Base-by-base conservation (phyloP, 2,329 filamentous ascomycete species). In the Neonectria punicea region DNA sequence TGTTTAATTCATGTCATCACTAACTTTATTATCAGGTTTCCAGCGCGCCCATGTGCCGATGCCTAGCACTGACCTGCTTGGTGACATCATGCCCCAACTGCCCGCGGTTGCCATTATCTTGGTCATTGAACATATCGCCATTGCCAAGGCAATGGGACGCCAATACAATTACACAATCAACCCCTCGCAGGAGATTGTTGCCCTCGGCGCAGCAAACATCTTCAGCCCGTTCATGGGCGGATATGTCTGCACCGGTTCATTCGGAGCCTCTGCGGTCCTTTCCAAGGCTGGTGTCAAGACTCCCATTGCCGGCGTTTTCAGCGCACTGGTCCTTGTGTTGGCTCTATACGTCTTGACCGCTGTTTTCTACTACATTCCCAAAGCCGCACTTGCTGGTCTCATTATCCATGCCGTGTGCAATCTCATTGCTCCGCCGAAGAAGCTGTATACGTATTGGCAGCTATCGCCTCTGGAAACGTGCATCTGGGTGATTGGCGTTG, bases 381-480 rank as follows among this genome's bases (percentile, higher is more conserved):
- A 85, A 61, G 86, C 92, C 1, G 85, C 88, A 1, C 84, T 96
- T 6, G 85, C 92, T 0, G 93, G 88, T 25, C 87, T 96, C 70
- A 95, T 96, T 72, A 94, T 96, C 67, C 93, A 96, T 77, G 93
- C 92, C 3, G 92, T 96, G 0, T 89, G 89, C 70, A 92, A 94
- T 73, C 80, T 94, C 51, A 88, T 94, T 72, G 91, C 91, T 0
- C 88, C 90, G 1, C 92, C 92, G 1, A 90, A 90, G 70, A 90
- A 88, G 0, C 84, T 94, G 2, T 93, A 92, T 79, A 89, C 91
- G 65, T 94, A 93, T 80, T 94, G 92, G 92, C 85, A 87, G 46
- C 86, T 93, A 0, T 92, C 91, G 0, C 92, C 92, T 0, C 73
- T 93, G 0, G 92, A 95, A 74, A 87, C 92, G 0, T 65, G 91